Base-by-base conservation (phyloP, 768 basidiomycete species). In the Sporobolomyces roseus region DNA sequence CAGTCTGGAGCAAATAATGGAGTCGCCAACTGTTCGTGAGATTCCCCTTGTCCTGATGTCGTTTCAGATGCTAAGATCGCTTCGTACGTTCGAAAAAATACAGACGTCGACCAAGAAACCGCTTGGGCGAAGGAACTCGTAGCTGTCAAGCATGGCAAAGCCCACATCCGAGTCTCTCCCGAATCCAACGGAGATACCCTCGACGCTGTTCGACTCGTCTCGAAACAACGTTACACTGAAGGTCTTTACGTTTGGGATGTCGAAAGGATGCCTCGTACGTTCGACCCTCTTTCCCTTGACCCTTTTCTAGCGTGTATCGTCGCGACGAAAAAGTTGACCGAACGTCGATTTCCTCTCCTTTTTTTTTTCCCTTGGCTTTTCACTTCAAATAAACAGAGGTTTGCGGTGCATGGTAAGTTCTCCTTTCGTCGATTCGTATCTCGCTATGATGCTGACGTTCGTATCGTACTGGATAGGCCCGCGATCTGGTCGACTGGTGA, bases 181-280 rank as follows among this genome's bases (percentile, higher is more conserved):
- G 16, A 43, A 25, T 5, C 5, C 10, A 27, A 27, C 12, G 49
- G 58, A 4, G 8, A 17, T n/a, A 48, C 27, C 1, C 35, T 50
- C 8, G 61, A 63, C 43, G 51, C 61, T 8, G 52, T 63, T 51
- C 32, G 41, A 17, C 61, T 63, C 51, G 61, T 63, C 23, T 48
- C 58, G 43, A 60, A 60, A 33, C 58, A 60, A 48, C 58, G 58
- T 60, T 23, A 33, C 45, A 45, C 58, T 4, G 64, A 51, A n/a
- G 64, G 64, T 17, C 49, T 66, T 4, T 66, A 59, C 56, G 49
- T 66, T 13, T 60, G 41, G 14, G 64, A 66, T 36, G 56, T 66
- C 35, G 49, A 56, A 5, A 35, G 59, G 29, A 60, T 60, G 17
- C 64, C 64, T 7, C 49, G 49, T 50, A 19, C 23, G 36, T n/a